Base-by-base conservation (phyloP, 148 eudicot species). In the Nepenthes gracilis region DNA sequence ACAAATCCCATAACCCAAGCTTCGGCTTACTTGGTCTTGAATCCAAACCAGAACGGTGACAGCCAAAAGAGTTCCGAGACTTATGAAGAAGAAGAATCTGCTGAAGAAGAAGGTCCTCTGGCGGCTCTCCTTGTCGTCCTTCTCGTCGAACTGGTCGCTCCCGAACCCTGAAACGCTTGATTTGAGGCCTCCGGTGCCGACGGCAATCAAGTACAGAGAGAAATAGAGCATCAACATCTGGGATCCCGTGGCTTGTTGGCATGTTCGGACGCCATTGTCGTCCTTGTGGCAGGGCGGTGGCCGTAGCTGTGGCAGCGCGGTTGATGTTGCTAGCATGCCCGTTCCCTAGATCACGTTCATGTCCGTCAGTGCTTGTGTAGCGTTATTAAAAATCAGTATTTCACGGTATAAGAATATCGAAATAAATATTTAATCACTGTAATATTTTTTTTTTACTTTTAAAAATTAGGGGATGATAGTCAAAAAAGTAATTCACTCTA, bases 101-200 rank as follows among this genome's bases (percentile, higher is more conserved):
- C 87, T 82, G 68, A 92, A 92, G 77, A 92, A 92, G n/a, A 72
- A 85, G 0, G 88, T 84, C 98, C 80, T 92, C 57, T 85, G 88
- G 0, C 88, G 74, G 43, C 71, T 82, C 48, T 92, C 98, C 51
- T 70, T 78, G 49, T 79, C 83, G 12, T 92, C 88, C 32, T 77
- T 76, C 34, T 79, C 86, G 37, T 85, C 86, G 36, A 85, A 85
- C 15, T 85, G 90, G 47, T 85, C 90, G 1, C 82, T 76, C 33
- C 90, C 90, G 2, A 85, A 85, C 32, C 86, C 90, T 7, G 90
- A 85, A 12, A 85, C 84, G n/a, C 90, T 81, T 0, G 90, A 85
- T 64, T 85, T 85, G 1, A 85, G 74, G 14, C 90, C 90, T 1
- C 90, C 86, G 3, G 84, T 81, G 50, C 90, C 90, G 35, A 85